Evolutionary conservation across 2,329 filamentous ascomycete species (phyloP), one percentile per base, ranked within the genome.

Genomic region (Ophiostoma ulmi): DNA sequence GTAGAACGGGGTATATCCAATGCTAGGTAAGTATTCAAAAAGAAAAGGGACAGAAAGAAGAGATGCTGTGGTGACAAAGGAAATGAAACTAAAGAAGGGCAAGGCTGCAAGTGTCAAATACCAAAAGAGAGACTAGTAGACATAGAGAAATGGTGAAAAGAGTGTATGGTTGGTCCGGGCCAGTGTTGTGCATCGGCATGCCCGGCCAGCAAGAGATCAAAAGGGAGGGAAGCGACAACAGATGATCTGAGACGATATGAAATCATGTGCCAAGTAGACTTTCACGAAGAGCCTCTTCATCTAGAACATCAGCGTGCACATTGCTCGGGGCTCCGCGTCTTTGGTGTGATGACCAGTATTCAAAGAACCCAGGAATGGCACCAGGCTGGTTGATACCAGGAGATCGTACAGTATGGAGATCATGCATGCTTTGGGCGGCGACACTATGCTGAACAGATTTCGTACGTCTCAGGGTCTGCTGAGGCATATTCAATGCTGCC

Each of bases 371-470:
- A 0, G 90, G 87, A 63, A 95, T 90, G 0, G 87, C 84, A 0
- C 92, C 92, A 1, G 87, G 84, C 77, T 94, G 92, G 76, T 95
- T 95, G 77, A 95, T 92, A 0, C 92, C 92, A 1, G 91, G 86
- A 5, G 86, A 80, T 63, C 91, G 83, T 63, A 81, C 81, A 5
- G 66, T 58, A 17, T 79, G 77, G 7, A 70, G 66, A 22, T 80
- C 78, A 71, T 75, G 79, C 71, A 80, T 74, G 58, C 75, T 74
- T 31, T 67, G 68, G 8, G 26, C 52, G 6, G 63, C 58, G 2
- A 58, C 67, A 36, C 69, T 38, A n/a, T 68, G 48, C 20, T 55
- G 36, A 22, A 48, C 61, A 31, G 69, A 17, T 22, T 64, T 44
- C 20, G 20, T 35, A 4, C 64, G 48, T 65, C 14, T 63, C 6